Percentiles rank a stretch among this genome's conserved stretches.
Conservation (phyloP, 192 early-diverging fungal genomes). For the Chytriomyces confervae region DNA sequence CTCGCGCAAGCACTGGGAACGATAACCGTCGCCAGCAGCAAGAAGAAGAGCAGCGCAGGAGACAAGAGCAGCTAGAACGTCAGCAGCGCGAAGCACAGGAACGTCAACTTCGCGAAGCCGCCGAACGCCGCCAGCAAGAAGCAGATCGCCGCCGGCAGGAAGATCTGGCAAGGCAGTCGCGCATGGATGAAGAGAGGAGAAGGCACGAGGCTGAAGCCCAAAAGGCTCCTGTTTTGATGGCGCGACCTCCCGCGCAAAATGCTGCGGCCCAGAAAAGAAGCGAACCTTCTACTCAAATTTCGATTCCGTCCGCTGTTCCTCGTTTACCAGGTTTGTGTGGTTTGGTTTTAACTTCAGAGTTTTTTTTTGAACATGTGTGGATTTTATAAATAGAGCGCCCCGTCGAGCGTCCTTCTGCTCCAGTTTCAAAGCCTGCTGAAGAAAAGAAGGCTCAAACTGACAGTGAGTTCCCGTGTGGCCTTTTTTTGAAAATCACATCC, state of each 20-base stretch:
- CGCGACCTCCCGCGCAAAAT: slow-evolving; percentile 8
- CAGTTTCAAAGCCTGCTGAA: slow-evolving; percentile 32
- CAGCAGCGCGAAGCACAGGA: slow-evolving; percentile 17
- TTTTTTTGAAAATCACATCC: not conserved
- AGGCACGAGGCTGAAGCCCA: slow-evolving; percentile 18
- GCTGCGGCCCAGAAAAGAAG: slow-evolving; percentile 24
- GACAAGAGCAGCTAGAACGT: slow-evolving; percentile 16
- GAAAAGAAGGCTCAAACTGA: slow-evolving; percentile 26
- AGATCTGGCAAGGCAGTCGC: slow-evolving; percentile 27
- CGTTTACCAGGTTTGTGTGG: slow-evolving; percentile 9
- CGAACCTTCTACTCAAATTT: slow-evolving; percentile 4
- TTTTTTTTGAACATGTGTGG: not conserved
- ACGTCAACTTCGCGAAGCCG: slow-evolving; percentile 43
- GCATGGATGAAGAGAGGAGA: slow-evolving; percentile 35
- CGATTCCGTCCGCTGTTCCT: slow-evolving; percentile 39
- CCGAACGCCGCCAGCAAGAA: slow-evolving; percentile 42
- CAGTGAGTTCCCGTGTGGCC: slow-evolving; percentile 18
- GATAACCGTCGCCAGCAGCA: slow-evolving; percentile 35
- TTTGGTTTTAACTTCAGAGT: not conserved
- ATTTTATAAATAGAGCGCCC: slow-evolving; percentile 26
- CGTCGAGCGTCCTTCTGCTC: slow-evolving; percentile 38
- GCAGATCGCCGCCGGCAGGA: slow-evolving; percentile 27
- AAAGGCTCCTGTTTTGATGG: slow-evolving; percentile 18
- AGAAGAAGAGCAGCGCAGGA: slow-evolving; percentile 20
- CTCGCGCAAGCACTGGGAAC: slow-evolving; percentile 22